These are phyloP conservation scores for Pseudoperonospora humuli DNA, from an alignment of 352 stramenopile genomes.

Conservation along the genomic window DNA sequence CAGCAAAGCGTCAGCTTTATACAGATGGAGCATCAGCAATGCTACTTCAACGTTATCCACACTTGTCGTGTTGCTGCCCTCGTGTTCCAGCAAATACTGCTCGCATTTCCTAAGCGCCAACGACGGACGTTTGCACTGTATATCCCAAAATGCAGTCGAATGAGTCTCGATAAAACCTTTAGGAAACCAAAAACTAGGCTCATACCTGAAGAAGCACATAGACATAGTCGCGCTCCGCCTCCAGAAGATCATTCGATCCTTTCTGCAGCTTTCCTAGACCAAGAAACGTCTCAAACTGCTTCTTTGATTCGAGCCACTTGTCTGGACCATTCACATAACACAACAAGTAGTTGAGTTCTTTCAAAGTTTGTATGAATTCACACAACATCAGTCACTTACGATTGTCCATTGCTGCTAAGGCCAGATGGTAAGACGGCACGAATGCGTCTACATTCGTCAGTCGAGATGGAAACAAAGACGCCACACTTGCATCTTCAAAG, in stretches of 20 bases:
- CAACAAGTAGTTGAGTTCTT: too few species aligned
- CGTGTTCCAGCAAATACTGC: conserved; percentile 12
- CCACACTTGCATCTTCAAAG: conserved; percentile 13
- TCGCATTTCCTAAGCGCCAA: conserved; percentile 44
- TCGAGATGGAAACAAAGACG: conserved; percentile 17
- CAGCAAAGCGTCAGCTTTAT: conserved; percentile 68
- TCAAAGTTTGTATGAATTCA: too few species aligned
- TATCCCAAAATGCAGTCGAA: neutral
- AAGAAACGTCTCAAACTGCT: conserved; percentile 33
- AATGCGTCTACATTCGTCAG: conserved; percentile 4
- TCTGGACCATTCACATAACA: too few species aligned
- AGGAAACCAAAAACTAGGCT: neutral
- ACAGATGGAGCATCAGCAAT: conserved; percentile 35
- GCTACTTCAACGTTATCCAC: neutral
- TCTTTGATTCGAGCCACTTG: conserved; percentile 31
- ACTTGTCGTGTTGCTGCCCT: neutral
- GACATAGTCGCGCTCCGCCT: conserved; percentile 34
- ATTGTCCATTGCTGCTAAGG: conserved; percentile 36
- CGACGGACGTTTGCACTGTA: conserved; percentile 40
- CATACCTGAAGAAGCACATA: conserved; percentile 59
- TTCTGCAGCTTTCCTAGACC: neutral
- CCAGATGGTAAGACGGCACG: conserved; percentile 28
- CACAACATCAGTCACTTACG: conserved; percentile 14
- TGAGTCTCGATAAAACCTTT: neutral
- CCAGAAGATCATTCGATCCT: neutral